phyloP scores from a whole-genome alignment of 2,329 filamentous ascomycete genomes.

The Colletotrichum sublineola region DNA sequence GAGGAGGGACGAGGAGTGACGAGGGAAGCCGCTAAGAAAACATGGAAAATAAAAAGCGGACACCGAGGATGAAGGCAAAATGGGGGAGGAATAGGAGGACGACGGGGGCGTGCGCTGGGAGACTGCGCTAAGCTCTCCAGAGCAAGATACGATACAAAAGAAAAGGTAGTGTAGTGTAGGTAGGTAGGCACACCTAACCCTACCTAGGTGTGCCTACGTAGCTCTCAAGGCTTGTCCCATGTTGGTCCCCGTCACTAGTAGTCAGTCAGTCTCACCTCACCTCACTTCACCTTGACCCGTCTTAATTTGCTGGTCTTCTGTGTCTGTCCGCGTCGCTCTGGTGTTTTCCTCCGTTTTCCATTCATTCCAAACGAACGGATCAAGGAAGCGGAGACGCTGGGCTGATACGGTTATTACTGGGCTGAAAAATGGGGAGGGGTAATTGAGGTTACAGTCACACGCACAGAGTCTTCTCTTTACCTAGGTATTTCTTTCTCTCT shows the following conservation, averaged over 20 bases:
- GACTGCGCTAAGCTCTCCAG: slow-evolving; percentile 20
- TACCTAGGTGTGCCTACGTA: background rate
- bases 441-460: slow-evolving; percentile 11
- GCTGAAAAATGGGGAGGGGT: background rate
- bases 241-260: slow-evolving; percentile 11
- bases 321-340: background rate
- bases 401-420: background rate
- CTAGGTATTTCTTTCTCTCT: background rate
- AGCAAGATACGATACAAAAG: slow-evolving; percentile 2
- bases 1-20: background rate
- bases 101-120: slow-evolving; percentile 27
- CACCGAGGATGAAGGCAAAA: slow-evolving; percentile 23
- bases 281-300: background rate
- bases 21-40: background rate
- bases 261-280: background rate
- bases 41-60: slow-evolving; percentile 27
- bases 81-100: slow-evolving; percentile 28
- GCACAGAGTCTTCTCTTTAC: background rate
- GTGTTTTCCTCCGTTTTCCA: slow-evolving; percentile 6
- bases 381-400: slow-evolving; percentile 11
- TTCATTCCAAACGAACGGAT: background rate
- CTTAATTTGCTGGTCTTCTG: background rate
- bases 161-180: background rate
- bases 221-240: slow-evolving; percentile 9
- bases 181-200: too few relatives aligned